These are phyloP conservation scores for Yamadazyma takamatsuzukensis DNA, from an alignment of 805 yeast genomes.

Conservation along the genomic window DNA sequence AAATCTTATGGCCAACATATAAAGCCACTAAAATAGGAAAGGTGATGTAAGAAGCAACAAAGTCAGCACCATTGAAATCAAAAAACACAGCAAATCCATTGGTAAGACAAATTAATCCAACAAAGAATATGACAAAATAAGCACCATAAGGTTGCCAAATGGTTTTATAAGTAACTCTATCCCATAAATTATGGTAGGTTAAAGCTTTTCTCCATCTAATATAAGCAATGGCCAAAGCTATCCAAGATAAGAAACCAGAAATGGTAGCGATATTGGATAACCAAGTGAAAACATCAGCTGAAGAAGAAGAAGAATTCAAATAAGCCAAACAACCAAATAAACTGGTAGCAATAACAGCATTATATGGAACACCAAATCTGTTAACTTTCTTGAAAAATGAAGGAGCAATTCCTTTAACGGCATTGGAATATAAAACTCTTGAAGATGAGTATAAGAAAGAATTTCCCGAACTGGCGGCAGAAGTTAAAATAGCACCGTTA, in stretches of 20 bases:
- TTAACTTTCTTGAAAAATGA: conserved; percentile 30
- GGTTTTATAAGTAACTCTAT: conserved; percentile 57
- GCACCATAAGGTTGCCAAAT: conserved; percentile 56
- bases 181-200: conserved; percentile 45
- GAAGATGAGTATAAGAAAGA: conserved; percentile 41
- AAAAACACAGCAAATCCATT: conserved; percentile 72
- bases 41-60: conserved; percentile 71
- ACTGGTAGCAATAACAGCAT: conserved; percentile 28
- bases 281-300: conserved; percentile 59
- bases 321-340: conserved; percentile 46
- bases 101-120: conserved; percentile 56
- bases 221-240: conserved; percentile 49
- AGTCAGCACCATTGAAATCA: conserved; percentile 52
- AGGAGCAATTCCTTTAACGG: conserved; percentile 39
- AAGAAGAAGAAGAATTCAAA: conserved; percentile 50
- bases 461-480: conserved; percentile 50
- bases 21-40: conserved; percentile 52
- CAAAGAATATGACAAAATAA: conserved; percentile 48
- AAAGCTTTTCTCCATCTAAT: conserved; percentile 66
- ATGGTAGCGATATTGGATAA: conserved; percentile 62
- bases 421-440: conserved; percentile 39
- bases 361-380: conserved; percentile 42
- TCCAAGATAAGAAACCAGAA: conserved; percentile 66
- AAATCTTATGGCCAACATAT: conserved; percentile 56
- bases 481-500: conserved; percentile 58